Evolutionary conservation across 306 rosid species (phyloP).

Genomic region (Malus fusca): DNA sequence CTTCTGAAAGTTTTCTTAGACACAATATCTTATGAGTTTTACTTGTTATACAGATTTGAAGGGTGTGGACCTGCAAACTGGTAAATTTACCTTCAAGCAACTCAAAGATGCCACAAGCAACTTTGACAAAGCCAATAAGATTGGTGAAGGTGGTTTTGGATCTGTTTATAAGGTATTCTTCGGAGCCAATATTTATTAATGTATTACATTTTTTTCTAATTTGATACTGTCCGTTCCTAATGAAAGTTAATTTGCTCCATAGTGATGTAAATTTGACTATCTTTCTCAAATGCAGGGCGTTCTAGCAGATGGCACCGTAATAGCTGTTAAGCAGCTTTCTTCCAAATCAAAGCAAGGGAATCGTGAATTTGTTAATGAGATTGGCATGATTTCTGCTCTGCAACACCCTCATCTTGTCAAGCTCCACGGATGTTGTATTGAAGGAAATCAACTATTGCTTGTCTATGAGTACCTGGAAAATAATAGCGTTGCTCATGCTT

Average conservation of each 20-base stretch:
- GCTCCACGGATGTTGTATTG: too few relatives aligned
- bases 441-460: too few relatives aligned
- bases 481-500: too few relatives aligned
- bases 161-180: constrained; percentile 34
- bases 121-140: constrained; percentile 29
- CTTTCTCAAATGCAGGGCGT: constrained; percentile 31
- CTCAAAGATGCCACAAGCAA: constrained; percentile 21
- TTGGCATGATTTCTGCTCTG: too few relatives aligned
- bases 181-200: background rate
- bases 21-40: background rate
- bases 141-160: constrained; percentile 53
- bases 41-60: constrained; percentile 14
- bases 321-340: constrained; percentile 34
- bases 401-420: too few relatives aligned
- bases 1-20: too few relatives aligned
- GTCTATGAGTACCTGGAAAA: too few relatives aligned
- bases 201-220: background rate
- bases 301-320: constrained; percentile 27
- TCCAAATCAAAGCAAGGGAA: too few relatives aligned
- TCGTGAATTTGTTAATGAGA: too few relatives aligned
- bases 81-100: constrained; percentile 33
- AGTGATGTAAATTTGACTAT: background rate
- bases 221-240: background rate
- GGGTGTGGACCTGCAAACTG: constrained; percentile 24
- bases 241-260: background rate